Percentiles rank a stretch among this genome's conserved stretches.
phyloP scores from a whole-genome alignment of 192 early-diverging fungal species.

The Entophlyctis luteolus region DNA sequence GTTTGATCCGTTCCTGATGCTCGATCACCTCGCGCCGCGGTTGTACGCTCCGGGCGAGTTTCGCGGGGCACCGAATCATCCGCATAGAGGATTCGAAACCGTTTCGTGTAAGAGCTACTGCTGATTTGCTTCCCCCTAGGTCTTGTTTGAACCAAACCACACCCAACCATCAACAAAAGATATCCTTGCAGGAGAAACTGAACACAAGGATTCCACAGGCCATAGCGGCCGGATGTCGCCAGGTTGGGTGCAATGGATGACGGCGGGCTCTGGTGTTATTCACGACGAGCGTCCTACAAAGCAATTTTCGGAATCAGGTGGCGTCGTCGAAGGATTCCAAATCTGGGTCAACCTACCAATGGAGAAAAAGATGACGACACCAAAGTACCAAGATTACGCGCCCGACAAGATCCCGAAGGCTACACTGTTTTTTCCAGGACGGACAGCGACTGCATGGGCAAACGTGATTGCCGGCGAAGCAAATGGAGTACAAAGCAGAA shows the following conservation, averaged over 20 bases:
- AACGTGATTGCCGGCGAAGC: constrained; percentile 84
- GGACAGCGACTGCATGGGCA: constrained; percentile 36
- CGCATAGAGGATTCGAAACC: constrained; percentile 79
- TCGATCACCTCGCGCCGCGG: constrained; percentile 55
- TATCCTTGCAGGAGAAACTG: constrained; percentile 51
- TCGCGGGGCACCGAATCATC: constrained; percentile 66
- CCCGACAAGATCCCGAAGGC: constrained; percentile 11
- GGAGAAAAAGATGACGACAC: constrained; percentile 11
- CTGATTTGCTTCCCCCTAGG: not conserved
- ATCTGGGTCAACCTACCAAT: constrained; percentile 63
- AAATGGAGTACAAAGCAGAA: constrained; percentile 60
- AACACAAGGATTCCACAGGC: constrained; percentile 75
- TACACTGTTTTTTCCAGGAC: not conserved
- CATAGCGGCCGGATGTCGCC: constrained; percentile 65
- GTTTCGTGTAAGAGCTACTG: constrained; percentile 61
- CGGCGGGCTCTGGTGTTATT: constrained; percentile 56
- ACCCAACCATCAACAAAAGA: not conserved
- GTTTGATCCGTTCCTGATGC: constrained; percentile 87
- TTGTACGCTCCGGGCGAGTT: constrained; percentile 55
- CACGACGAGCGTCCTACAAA: constrained; percentile 71
- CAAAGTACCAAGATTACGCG: constrained; percentile 15
- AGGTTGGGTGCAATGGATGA: constrained; percentile 46
- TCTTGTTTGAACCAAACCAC: not conserved
- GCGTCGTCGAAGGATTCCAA: constrained; percentile 45
- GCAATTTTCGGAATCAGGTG: constrained; percentile 37